Evolutionary conservation across 768 basidiomycete species (phyloP).

Genomic region (Trametes sanguinea): DNA sequence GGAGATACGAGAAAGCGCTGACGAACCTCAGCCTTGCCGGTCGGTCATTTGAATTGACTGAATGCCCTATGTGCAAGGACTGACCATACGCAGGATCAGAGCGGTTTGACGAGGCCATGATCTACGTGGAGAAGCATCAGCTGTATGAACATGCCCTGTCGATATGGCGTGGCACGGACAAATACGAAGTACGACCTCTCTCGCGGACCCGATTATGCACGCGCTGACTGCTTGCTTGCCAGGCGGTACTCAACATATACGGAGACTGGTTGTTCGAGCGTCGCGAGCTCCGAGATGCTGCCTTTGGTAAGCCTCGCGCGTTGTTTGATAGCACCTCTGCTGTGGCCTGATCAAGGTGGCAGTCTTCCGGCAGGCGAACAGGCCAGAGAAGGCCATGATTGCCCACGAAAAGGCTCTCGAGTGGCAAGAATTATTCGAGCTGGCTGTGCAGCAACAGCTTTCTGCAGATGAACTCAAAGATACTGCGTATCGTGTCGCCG

Average conservation of each 20-base stretch:
- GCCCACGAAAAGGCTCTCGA: constrained; percentile 85
- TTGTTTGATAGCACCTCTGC: too few species aligned
- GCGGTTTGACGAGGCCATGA: constrained; percentile 76
- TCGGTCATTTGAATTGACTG: constrained; percentile 28
- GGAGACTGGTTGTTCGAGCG: constrained; percentile 87
- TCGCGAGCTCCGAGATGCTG: constrained; percentile 82
- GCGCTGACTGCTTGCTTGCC: neutral
- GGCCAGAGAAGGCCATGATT: constrained; percentile 74
- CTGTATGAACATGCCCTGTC: constrained; percentile 73
- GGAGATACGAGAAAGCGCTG: constrained; percentile 73
- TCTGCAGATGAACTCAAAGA: constrained; percentile 57
- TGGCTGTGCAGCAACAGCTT: constrained; percentile 58
- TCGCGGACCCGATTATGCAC: neutral
- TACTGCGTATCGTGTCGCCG: constrained; percentile 77
- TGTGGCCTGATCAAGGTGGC: neutral
- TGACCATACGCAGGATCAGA: constrained; percentile 49
- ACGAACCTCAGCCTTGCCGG: constrained; percentile 75
- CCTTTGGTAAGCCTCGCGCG: constrained; percentile 52
- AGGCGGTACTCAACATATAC: constrained; percentile 75
- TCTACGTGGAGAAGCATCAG: constrained; percentile 76
- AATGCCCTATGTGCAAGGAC: neutral
- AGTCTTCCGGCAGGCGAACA: constrained; percentile 76
- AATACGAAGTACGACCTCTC: constrained; percentile 52
- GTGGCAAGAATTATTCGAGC: constrained; percentile 91
- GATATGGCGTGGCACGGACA: constrained; percentile 71